phyloP scores from a whole-genome alignment of 2,329 filamentous ascomycete species.

The Rhinocladiella similis region DNA sequence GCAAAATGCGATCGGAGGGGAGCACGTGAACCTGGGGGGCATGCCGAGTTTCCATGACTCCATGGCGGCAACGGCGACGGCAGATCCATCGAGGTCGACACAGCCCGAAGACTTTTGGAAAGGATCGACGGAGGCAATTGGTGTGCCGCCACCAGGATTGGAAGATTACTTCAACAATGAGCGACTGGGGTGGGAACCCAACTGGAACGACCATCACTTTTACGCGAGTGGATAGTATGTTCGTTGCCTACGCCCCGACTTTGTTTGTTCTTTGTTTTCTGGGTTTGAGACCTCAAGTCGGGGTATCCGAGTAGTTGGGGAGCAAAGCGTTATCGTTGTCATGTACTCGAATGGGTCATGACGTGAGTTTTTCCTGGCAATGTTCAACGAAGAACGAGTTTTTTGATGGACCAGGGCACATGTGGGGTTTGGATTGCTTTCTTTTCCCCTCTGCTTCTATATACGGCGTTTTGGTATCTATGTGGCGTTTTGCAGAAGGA shows the following conservation, averaged over 20 bases:
- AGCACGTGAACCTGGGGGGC: constrained; percentile 6
- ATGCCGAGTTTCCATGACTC: constrained; percentile 7
- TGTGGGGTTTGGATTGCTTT: too few relatives aligned
- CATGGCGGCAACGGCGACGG: neutral
- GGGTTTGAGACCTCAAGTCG: too few relatives aligned
- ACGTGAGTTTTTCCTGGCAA: too few relatives aligned
- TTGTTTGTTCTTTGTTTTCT: too few relatives aligned
- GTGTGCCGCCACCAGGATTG: constrained; percentile 20
- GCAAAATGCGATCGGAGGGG: constrained; percentile 14
- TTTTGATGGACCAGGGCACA: too few relatives aligned
- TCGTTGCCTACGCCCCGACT: neutral
- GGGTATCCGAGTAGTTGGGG: too few relatives aligned
- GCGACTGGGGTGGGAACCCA: constrained; percentile 21
- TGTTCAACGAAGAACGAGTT: too few relatives aligned
- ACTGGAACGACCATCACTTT: constrained; percentile 7
- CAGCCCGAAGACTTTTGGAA: constrained; percentile 25
- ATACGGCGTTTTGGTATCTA: too few relatives aligned
- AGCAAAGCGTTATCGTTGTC: too few relatives aligned
- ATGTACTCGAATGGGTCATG: too few relatives aligned
- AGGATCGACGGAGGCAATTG: constrained; percentile 6
- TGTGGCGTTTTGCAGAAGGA: too few relatives aligned
- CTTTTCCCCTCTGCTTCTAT: too few relatives aligned
- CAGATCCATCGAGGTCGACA: neutral
- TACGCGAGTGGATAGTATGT: neutral
- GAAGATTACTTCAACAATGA: constrained; percentile 24